Percentiles rank a stretch among this genome's conserved stretches.
Evolutionary conservation across 345 rosid species (phyloP).

Genomic region (Hirschfeldia incana): DNA sequence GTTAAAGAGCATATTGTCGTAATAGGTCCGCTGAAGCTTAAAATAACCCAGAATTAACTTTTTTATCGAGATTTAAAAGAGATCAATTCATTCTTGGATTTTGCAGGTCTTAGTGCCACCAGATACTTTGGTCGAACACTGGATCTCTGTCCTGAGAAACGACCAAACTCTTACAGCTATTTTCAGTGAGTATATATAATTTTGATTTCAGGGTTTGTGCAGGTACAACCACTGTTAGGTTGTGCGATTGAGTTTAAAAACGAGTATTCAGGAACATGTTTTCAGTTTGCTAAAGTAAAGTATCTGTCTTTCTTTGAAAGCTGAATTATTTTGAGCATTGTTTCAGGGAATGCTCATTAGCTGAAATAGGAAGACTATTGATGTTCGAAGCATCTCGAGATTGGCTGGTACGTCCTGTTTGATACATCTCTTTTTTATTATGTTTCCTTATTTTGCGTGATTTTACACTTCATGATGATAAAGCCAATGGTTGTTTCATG

Average conservation of each 20-base stretch:
- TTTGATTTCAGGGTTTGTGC: not conserved
- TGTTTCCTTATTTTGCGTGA: not conserved
- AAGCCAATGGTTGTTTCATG: conserved; percentile 78
- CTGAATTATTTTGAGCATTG: too few species aligned
- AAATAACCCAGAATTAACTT: too few species aligned
- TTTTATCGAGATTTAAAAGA: too few species aligned
- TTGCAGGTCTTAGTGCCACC: too few species aligned
- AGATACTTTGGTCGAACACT: not conserved
- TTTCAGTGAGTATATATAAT: conserved; percentile 57
- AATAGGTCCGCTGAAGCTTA: too few species aligned
- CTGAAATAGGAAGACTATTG: conserved; percentile 86
- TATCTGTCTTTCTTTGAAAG: not conserved
- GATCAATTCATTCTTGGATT: too few species aligned
- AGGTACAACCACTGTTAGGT: not conserved
- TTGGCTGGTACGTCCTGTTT: conserved; percentile 64
- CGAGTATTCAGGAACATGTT: not conserved
- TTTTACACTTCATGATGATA: not conserved
- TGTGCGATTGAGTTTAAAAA: not conserved
- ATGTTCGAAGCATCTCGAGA: conserved; percentile 90
- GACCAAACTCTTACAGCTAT: conserved; percentile 77
- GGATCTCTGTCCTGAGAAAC: conserved; percentile 82
- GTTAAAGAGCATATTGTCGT: too few species aligned
- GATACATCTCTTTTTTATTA: conserved; percentile 17
- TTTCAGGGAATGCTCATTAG: too few species aligned
- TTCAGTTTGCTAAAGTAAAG: not conserved